phyloP scores from a whole-genome alignment of 2,329 filamentous ascomycete genomes.

The Cryphonectria parasitica region DNA sequence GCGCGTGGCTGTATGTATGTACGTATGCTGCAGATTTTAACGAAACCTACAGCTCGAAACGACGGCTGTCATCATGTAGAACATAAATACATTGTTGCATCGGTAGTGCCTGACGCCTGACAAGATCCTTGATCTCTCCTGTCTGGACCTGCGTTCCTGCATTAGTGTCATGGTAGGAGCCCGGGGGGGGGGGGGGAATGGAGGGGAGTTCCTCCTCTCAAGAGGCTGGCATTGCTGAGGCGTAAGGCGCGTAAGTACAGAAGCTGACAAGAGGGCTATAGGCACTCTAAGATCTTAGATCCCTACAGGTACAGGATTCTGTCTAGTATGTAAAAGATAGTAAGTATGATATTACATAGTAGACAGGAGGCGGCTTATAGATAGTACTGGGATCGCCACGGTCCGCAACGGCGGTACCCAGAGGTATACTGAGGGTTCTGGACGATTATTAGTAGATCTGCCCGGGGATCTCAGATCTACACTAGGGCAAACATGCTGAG shows the following conservation, averaged over 20 bases:
- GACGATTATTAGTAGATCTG: conserved; percentile 4
- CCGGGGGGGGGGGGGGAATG: background rate
- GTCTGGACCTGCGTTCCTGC: conserved; percentile 9
- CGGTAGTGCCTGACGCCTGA: background rate
- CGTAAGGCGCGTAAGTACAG: background rate
- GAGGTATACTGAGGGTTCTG: background rate
- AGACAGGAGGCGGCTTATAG: no score
- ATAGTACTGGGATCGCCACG: background rate
- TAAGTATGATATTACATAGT: no score
- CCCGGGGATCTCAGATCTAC: conserved; percentile 10
- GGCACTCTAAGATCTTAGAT: background rate
- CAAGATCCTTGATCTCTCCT: background rate
- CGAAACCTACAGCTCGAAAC: background rate
- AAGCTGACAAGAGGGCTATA: background rate
- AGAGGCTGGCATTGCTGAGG: background rate
- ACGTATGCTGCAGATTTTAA: background rate
- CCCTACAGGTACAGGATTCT: no score
- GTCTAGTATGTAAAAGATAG: no score
- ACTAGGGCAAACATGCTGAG: background rate
- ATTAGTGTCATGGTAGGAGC: background rate
- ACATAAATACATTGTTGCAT: background rate
- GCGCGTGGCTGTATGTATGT: background rate
- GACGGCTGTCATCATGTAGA: background rate
- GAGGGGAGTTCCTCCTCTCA: background rate
- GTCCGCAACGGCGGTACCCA: background rate